A percentile compares a stretch with the other conserved stretches of the same genome.
These are phyloP conservation scores for Colletotrichum caudatum DNA, from an alignment of 2,329 filamentous ascomycete species.

Conservation along the genomic window DNA sequence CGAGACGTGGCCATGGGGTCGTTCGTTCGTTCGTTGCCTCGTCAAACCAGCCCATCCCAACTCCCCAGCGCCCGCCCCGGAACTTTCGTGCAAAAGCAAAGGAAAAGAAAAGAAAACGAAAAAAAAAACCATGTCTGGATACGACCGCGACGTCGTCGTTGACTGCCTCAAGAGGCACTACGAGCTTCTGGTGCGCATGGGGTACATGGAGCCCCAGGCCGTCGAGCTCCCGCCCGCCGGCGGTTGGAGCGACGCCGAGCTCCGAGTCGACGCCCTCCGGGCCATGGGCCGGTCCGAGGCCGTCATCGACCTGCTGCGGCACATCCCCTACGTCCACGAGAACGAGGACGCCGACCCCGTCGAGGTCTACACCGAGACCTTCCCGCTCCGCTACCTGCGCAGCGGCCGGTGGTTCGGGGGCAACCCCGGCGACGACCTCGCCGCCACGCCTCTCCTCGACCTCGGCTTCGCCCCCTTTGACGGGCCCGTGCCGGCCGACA, in stretches of 20 bases:
- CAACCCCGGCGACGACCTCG: constrained; percentile 8
- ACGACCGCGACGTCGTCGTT: constrained; percentile 29
- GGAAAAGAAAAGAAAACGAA: too few species aligned
- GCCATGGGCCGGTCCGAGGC: constrained; percentile 40
- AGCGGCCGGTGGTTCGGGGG: constrained; percentile 38
- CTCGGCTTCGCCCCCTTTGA: constrained; percentile 40
- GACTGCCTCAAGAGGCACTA: constrained; percentile 40
- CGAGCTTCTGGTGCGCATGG: constrained; percentile 38
- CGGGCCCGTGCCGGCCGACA: constrained; percentile 36
- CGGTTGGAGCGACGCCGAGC: constrained; percentile 39
- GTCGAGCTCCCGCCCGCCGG: constrained; percentile 28
- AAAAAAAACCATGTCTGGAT: constrained; percentile 10
- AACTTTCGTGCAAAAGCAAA: neutral
- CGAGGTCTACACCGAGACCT: constrained; percentile 38
- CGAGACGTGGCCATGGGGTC: neutral
- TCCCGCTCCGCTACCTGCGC: constrained; percentile 38
- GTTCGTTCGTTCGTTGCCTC: neutral
- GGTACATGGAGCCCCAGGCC: constrained; percentile 28
- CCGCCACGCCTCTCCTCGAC: constrained; percentile 30
- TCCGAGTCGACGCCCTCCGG: constrained; percentile 40
- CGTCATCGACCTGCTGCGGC: constrained; percentile 36
- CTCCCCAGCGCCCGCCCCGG: neutral
- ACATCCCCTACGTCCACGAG: constrained; percentile 37
- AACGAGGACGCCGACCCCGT: constrained; percentile 32
- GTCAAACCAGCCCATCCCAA: neutral